Evolutionary conservation across 1,139 yeast species (phyloP), one percentile per base, ranked within the genome.

Genomic region (Lizanozyma gosingica): DNA sequence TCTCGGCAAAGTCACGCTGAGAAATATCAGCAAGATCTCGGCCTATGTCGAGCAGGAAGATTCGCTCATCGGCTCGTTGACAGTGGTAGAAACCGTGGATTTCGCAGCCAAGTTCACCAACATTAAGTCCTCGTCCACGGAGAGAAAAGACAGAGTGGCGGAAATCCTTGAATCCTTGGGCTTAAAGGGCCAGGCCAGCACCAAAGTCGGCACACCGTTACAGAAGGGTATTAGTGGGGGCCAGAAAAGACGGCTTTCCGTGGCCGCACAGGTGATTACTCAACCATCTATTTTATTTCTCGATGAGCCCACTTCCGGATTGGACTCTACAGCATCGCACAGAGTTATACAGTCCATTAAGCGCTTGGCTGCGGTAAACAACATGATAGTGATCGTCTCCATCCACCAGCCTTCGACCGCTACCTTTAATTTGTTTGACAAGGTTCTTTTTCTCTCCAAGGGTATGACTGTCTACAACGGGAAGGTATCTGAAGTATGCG

Each of bases 241-340:
- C 42, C 95, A 86, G 52, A 83, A 83, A 51, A 65, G 95, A 52
- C 71, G 95, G 48, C 85, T 86, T 1, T 80, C 92, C 0, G 85
- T 86, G 56, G 92, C 92, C 2, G 75, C 83, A 37, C 95, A 86
- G 55, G 63, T 86, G 35, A 63, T 85, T 34, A 79, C 80, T 41
- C 76, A 77, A 41, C 94, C 94, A 0, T 80, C 80, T 46, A 71
- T 86, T 29, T 59, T 86, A 38, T 71, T 85, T 41, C 61, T 86
- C 35, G 96, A 87, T 59, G 96, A 87, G 50, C 95, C 95, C 1
- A 86, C 95, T 0, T 83, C 94, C 1, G 95, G 96, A 0, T 65
- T 87, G 17, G 95, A 87, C 56, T 77, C 92, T 17, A 67, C 74
- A 1, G 63, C 76, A 0, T 56, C 67, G 4, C 47, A 54, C 41